These are phyloP conservation scores for Puccinia brachypodii DNA, from an alignment of 1,284 basidiomycete species.

Conservation along the genomic window DNA sequence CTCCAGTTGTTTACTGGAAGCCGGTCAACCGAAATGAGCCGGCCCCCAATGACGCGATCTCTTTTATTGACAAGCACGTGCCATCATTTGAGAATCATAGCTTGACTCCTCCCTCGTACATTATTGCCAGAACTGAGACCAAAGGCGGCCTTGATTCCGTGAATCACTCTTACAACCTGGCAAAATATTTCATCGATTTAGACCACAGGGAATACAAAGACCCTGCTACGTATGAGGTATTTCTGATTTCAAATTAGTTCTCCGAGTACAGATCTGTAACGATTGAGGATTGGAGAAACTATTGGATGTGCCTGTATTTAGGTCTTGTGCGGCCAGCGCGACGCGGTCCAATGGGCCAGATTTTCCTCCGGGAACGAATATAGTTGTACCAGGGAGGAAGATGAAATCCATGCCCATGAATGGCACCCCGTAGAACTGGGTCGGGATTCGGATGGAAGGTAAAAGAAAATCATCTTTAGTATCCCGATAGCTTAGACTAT, in stretches of 20 bases:
- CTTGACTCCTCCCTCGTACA: not conserved
- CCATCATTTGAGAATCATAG: not conserved
- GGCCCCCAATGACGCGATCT: not conserved
- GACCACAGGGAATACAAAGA: not conserved
- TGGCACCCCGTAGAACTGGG: not conserved
- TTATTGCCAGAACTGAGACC: not conserved
- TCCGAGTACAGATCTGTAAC: not conserved
- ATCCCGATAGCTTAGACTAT: not conserved
- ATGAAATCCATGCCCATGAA: not conserved
- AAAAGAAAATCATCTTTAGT: not conserved
- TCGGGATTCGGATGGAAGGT: slow-evolving; percentile 11
- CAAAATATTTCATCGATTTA: not conserved
- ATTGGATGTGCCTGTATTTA: not conserved
- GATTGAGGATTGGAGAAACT: not conserved
- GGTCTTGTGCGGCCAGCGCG: slow-evolving; percentile 2
- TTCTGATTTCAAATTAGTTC: not conserved
- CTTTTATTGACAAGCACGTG: not conserved
- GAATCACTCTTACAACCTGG: not conserved
- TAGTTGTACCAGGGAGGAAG: not conserved
- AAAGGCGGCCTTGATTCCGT: not conserved
- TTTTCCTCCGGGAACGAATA: slow-evolving; percentile 2
- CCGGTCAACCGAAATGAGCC: not conserved
- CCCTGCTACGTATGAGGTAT: slow-evolving; percentile 1
- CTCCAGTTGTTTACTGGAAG: not conserved
- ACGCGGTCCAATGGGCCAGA: not conserved